Evolutionary conservation across 2,329 filamentous ascomycete species (phyloP), one percentile per base, ranked within the genome.

Genomic region (Colletotrichum coccodes): DNA sequence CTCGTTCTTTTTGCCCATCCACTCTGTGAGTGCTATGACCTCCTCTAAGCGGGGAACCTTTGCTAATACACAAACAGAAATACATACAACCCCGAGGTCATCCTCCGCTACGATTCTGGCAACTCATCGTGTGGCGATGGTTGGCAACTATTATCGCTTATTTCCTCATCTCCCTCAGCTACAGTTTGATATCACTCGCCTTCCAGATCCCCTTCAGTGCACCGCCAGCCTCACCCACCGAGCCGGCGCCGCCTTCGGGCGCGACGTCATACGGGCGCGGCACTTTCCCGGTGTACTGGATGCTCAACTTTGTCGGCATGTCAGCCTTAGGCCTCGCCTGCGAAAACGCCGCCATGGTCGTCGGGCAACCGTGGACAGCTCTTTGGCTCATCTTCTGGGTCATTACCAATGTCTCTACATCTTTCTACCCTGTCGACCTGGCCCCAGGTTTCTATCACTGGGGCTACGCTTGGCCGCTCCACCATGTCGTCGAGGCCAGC

Each of bases 341-440:
- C 73, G 89, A 92, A 78, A 91, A 91, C 72, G 85, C 89, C 32
- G 87, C 87, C 0, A 91, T 90, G 86, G 73, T 91, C 2, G 79
- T 91, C 5, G 89, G 87, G 0, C 81, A 86, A 72, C 89, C 87
- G 0, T 91, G 88, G 88, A 76, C 75, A 2, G 84, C 87, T 0
- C 75, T 90, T 0, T 92, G 89, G 84, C 78, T 92, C 2, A 90
- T 91, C 64, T 91, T 90, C 73, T 91, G 88, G 89, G 88, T 91
- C 47, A 89, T 92, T 64, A 86, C 87, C 7, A 92, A 92, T 72
- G 88, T 91, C 0, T 80, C 84, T 0, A 90, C 88, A 0, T 79
- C 83, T 0, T 90, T 92, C 72, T 89, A 91, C 75, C 79, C 86
- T 4, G 79, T 91, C 49, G 86, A 89, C 30, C 79, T 92, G 28